Base-by-base conservation (phyloP, 192 early-diverging fungal genomes). In the Podila minutissima region DNA sequence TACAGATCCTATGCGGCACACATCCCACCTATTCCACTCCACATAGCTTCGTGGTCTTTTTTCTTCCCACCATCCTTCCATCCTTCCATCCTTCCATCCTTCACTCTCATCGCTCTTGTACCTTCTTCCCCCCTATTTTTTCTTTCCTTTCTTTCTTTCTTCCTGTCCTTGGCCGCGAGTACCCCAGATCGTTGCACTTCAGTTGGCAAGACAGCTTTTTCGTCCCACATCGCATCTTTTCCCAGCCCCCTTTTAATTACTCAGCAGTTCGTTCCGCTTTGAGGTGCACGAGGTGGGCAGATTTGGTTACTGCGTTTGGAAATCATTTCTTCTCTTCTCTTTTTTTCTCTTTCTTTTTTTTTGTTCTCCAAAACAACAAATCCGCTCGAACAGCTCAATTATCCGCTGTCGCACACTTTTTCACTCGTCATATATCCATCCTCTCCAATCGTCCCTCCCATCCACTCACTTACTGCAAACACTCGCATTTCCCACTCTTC, bases 241-340 rank as follows among this genome's bases (percentile, higher is more conserved):
- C 41, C 41, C 41, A 46, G 33, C 8, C 41, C 41, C 41, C 41
- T 46, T 46, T 46, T 46, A 46, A 46, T 46, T 46, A 46, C 41
- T 46, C 41, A 46, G 41, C 41, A 46, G 41, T 17, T 22, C 53
- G 22, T 55, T n/a, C n/a, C 20, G 8, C 20, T n/a, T 24, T 12
- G 22, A 3, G 22, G 11, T 3, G 24, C 22, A 17, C n/a, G 53
- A 55, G 20, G 22, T 8, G 53, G 53, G 53, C 24, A 26, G 22
- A 9, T 55, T 55, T 55, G n/a, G 53, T 55, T 55, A 55, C 53
- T 55, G 53, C 53, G 53, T 55, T 55, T 55, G 53, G 53, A 55
- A 55, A 55, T 55, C 53, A 55, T 55, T 65, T 65, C 64, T 24
- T 50, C 41, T 37, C 29, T 35, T 65, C 7, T 46, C 17, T 66